phyloP scores from a whole-genome alignment of 306 rosid species.

The Ormosia semicastrata region DNA sequence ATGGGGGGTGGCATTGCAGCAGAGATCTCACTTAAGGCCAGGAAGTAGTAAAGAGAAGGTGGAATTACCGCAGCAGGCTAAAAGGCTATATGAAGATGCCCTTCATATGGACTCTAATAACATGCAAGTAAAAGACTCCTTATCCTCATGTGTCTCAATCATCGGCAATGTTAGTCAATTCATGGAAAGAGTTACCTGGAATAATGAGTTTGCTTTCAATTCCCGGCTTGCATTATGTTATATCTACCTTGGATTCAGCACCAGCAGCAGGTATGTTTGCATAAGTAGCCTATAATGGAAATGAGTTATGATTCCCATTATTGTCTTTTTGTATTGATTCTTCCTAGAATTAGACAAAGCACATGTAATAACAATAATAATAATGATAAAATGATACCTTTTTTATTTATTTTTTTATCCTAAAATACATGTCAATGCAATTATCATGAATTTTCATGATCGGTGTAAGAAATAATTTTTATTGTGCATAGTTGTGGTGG shows the following conservation, averaged over 20 bases:
- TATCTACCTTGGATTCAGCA: background rate
- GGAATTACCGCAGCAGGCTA: slow-evolving; percentile 81
- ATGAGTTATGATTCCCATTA: slow-evolving; percentile 8
- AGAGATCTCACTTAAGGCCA: slow-evolving; percentile 82
- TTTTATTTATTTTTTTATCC: background rate
- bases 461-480: background rate
- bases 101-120: slow-evolving; percentile 72
- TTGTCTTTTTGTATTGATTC: background rate
- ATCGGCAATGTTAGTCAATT: slow-evolving; percentile 37
- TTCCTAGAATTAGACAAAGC: slow-evolving; percentile 10
- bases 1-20: slow-evolving; percentile 92
- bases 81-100: slow-evolving; percentile 82
- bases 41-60: slow-evolving; percentile 77
- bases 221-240: background rate
- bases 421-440: background rate
- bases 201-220: slow-evolving; percentile 13
- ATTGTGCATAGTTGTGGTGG: background rate
- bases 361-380: background rate
- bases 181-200: slow-evolving; percentile 16
- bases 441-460: background rate
- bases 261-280: slow-evolving; percentile 22
- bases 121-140: slow-evolving; percentile 70
- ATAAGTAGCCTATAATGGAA: background rate
- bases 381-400: background rate
- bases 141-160: slow-evolving; percentile 62